Evolutionary conservation across 148 eudicot species (phyloP).

Genomic region (Simmondsia chinensis): DNA sequence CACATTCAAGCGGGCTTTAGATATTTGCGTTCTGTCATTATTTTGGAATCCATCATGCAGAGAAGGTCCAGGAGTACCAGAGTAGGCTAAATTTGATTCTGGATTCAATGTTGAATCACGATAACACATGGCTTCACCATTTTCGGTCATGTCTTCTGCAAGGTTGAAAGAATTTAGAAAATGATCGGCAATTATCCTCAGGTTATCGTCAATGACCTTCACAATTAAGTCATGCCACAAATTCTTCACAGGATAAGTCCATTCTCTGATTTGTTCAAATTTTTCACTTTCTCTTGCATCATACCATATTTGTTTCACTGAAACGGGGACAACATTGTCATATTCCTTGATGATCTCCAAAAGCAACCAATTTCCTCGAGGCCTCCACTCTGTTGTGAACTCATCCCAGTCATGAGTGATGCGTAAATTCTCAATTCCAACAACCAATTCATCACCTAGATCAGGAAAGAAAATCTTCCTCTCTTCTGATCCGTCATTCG

Average conservation of each 20-base stretch:
- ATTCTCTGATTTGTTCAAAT: slow-evolving; percentile 40
- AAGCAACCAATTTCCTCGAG: slow-evolving; percentile 71
- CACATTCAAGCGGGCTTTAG: not conserved
- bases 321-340: slow-evolving; percentile 41
- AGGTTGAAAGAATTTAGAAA: slow-evolving; percentile 15
- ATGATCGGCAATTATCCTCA: slow-evolving; percentile 26
- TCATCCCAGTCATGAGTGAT: slow-evolving; percentile 74
- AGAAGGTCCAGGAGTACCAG: slow-evolving; percentile 12
- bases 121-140: slow-evolving; percentile 12
- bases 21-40: slow-evolving; percentile 1
- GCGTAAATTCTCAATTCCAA: slow-evolving; percentile 21
- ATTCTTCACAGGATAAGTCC: slow-evolving; percentile 36
- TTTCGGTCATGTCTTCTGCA: slow-evolving; percentile 15
- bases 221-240: slow-evolving; percentile 40
- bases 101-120: slow-evolving; percentile 9
- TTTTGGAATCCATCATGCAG: slow-evolving; percentile 2
- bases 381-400: slow-evolving; percentile 44
- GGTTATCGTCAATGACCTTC: slow-evolving; percentile 34
- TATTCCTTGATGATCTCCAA: slow-evolving; percentile 45
- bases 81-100: slow-evolving; percentile 6
- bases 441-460: slow-evolving; percentile 50
- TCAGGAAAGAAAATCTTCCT: slow-evolving; percentile 83
- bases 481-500: slow-evolving; percentile 20
- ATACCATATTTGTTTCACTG: slow-evolving; percentile 84
- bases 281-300: slow-evolving; percentile 41